phyloP scores from a whole-genome alignment of 1,284 basidiomycete genomes.

The Amylostereum areolatum region DNA sequence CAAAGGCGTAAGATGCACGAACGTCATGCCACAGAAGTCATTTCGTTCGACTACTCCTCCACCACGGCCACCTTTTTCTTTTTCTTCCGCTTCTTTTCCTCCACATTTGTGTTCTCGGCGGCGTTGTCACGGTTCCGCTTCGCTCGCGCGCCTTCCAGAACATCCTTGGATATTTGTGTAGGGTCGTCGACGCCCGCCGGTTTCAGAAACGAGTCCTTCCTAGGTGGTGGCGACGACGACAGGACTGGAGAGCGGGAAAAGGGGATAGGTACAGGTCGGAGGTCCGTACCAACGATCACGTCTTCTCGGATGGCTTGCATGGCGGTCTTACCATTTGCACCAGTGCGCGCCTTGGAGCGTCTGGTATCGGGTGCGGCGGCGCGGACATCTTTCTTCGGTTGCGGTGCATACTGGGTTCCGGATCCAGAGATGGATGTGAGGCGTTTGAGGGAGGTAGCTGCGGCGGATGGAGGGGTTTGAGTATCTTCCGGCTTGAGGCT shows the following conservation, averaged over 20 bases:
- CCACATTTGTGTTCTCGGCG: conserved; percentile 19
- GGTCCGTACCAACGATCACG: not conserved
- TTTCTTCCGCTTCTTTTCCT: conserved; percentile 1
- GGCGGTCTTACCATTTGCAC: conserved; percentile 30
- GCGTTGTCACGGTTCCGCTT: conserved; percentile 19
- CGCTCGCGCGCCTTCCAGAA: not conserved
- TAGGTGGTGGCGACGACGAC: too few species aligned
- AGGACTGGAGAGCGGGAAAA: too few species aligned
- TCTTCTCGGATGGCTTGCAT: conserved; percentile 11
- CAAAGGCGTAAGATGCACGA: too few species aligned
- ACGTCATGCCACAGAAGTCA: conserved; percentile 1
- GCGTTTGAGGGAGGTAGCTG: too few species aligned
- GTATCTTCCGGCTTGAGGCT: too few species aligned
- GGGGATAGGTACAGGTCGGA: too few species aligned
- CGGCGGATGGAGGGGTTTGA: too few species aligned
- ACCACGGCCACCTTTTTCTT: conserved; percentile 1
- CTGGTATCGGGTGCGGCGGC: too few species aligned
- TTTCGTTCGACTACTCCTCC: conserved; percentile 10
- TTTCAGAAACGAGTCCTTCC: too few species aligned
- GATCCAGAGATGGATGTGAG: conserved; percentile 10
- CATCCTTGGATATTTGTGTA: not conserved
- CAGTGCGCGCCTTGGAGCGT: too few species aligned
- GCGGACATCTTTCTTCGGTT: too few species aligned
- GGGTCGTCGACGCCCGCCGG: not conserved
- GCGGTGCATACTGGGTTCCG: too few species aligned